Base-by-base conservation (phyloP, 768 basidiomycete species). In the Pleurotus eryngii region DNA sequence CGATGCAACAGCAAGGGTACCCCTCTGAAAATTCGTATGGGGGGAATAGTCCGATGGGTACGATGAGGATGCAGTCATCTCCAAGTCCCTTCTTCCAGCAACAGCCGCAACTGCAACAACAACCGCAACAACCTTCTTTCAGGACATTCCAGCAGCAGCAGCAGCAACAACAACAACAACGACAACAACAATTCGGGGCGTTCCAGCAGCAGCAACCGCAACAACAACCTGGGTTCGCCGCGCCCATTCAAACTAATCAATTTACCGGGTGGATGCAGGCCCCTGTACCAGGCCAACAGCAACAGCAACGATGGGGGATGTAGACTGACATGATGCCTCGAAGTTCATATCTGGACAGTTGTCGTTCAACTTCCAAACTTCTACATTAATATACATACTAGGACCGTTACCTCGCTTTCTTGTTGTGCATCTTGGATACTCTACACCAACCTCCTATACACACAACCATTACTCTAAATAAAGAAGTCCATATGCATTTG, bases 291-390 rank as follows among this genome's bases (percentile, higher is more conserved):
- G 38, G 45, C 58, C 43, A 54, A n/a, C 69, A 65, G 46, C 58
- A 60, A 46, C 65, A 57, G 14, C 65, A 67, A 35, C 74, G 74
- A 59, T 77, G 77, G 76, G 64, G 70, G 20, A 69, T 77, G 70
- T 77, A 66, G 54, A n/a, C 35, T 49, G 20, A 26, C 22, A 24
- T 17, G n/a, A 20, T 4, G 24, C 14, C 2, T 48, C 11, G 7
- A 17, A 6, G 46, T 48, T 48, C 15, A n/a, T 26, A 48, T 48
- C 18, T 24, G 17, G 46, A 18, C 15, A 26, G 3, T 9, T 20
- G 22, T 48, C 18, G 7, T 48, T 15, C 42, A 45, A 45, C 40
- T 14, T 42, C 4, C 40, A 42, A 14, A 45, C 9, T 45, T 45
- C 15, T 17, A 17, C 4, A 22, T 14, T 17, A 45, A 45, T 9